Evolutionary conservation across 1,139 yeast species (phyloP).

Genomic region (Yamadazyma jaroonii): DNA sequence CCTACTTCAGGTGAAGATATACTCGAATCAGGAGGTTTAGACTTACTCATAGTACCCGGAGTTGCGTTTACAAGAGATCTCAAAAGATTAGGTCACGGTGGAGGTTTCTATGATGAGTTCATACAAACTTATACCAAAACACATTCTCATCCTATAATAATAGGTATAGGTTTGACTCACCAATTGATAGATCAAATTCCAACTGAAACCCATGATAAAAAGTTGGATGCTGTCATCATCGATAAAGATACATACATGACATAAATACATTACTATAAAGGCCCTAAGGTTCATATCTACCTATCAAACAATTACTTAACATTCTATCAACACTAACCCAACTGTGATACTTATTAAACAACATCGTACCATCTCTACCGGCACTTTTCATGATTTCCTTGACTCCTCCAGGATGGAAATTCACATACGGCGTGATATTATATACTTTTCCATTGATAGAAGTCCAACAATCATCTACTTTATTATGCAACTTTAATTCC

Average conservation of each 20-base stretch:
- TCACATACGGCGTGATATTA: conserved; percentile 76
- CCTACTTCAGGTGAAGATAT: conserved; percentile 48
- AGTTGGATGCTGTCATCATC: conserved; percentile 57
- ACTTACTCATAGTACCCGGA: conserved; percentile 79
- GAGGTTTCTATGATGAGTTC: conserved; percentile 86
- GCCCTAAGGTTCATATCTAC: conserved; percentile 39
- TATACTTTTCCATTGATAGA: conserved; percentile 77
- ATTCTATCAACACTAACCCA: conserved; percentile 90
- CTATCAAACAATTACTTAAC: conserved; percentile 75
- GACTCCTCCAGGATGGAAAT: conserved; percentile 92
- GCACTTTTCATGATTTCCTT: conserved; percentile 77
- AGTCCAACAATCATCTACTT: conserved; percentile 78
- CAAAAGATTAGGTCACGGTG: conserved; percentile 84
- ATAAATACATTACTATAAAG: too few relatives aligned
- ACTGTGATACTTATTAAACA: conserved; percentile 78
- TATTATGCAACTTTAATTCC: conserved; percentile 60
- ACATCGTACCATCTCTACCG: conserved; percentile 78
- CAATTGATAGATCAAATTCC: conserved; percentile 66
- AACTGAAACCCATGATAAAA: conserved; percentile 66
- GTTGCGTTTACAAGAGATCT: conserved; percentile 65
- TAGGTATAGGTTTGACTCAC: conserved; percentile 71
- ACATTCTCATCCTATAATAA: conserved; percentile 39
- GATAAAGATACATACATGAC: background rate
- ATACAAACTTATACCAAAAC: conserved; percentile 47
- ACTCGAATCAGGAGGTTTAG: conserved; percentile 48